Base-by-base conservation (phyloP, 2,329 filamentous ascomycete genomes). In the Helminthosporium solani region DNA sequence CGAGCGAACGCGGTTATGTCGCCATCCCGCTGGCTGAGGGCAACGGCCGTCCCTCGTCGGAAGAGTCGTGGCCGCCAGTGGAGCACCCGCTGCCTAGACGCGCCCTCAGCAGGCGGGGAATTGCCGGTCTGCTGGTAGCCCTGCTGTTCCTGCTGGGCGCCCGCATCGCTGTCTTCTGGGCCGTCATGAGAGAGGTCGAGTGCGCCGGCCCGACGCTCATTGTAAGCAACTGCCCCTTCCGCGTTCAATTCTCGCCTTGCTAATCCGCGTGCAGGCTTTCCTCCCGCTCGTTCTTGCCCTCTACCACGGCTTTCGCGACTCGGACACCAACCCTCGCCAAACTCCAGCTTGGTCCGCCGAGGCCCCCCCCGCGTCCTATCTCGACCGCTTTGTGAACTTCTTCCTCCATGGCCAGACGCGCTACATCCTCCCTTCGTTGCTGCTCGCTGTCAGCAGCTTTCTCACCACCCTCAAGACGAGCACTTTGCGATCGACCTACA, bases 201-300 rank as follows among this genome's bases (percentile, higher is more conserved):
- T 70, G 66, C 57, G 54, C 57, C 11, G 58, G 56, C 0, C 60
- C 62, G 14, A 58, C 63, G n/a, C 44, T 60, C 30, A 42, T 62
- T 44, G 61, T 63, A 46, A 33, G 61, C 42, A 27, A 12, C 7
- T 11, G 34, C 2, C 8, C 21, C 3, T 5, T 14, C 7, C 8
- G 2, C 23, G 15, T 16, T 9, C 6, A 27, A n/a, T 1, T 2
- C n/a, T n/a, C 25, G 7, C 30, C 7, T 1, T 44, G 40, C 61
- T 62, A 33, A 64, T 25, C 6, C 46, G 0, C 6, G 16, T 3
- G 1, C 40, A 67, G 63, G 33, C 61, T 2, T 67, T 67, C 42
- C 57, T 69, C 14, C 66, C 64, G 3, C 57, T 68, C 41, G 55
- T 64, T 31, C 56, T 63, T 37, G 64, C 64, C 38, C 54, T 68